Evolutionary conservation across 306 rosid species (phyloP).

Genomic region (Fagus sylvatica): DNA sequence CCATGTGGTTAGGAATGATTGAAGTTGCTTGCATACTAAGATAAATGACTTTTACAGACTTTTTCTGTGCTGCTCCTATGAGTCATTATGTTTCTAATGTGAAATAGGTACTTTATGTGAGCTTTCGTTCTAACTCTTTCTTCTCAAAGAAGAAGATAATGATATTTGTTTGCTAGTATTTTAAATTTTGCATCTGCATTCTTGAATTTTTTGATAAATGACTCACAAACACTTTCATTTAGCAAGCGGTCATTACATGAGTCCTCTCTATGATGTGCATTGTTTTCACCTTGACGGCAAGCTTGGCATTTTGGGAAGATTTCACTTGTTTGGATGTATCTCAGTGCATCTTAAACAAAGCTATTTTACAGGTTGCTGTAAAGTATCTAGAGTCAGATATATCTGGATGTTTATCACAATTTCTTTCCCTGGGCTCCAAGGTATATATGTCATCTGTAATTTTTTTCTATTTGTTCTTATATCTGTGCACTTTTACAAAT

Average conservation of each 20-base stretch:
- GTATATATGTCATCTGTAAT: constrained; percentile 32
- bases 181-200: neutral
- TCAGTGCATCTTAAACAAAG: constrained; percentile 76
- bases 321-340: constrained; percentile 84
- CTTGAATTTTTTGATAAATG: neutral
- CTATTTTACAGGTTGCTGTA: constrained; percentile 54
- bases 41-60: neutral
- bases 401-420: constrained; percentile 45
- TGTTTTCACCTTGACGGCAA: constrained; percentile 59
- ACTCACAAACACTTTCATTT: neutral
- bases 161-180: neutral
- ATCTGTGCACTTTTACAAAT: neutral
- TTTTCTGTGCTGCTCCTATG: neutral
- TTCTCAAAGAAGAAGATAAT: neutral
- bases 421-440: constrained; percentile 72
- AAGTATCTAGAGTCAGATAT: constrained; percentile 48
- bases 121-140: neutral
- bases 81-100: neutral
- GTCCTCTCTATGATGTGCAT: constrained; percentile 22
- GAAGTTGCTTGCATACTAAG: neutral
- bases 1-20: neutral
- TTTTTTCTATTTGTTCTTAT: constrained; percentile 7
- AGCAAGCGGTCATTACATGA: neutral
- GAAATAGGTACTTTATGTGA: neutral
- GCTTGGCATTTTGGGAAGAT: constrained; percentile 84